Conservation (phyloP, 1,284 basidiomycete genomes). For the Tilletia indica region DNA sequence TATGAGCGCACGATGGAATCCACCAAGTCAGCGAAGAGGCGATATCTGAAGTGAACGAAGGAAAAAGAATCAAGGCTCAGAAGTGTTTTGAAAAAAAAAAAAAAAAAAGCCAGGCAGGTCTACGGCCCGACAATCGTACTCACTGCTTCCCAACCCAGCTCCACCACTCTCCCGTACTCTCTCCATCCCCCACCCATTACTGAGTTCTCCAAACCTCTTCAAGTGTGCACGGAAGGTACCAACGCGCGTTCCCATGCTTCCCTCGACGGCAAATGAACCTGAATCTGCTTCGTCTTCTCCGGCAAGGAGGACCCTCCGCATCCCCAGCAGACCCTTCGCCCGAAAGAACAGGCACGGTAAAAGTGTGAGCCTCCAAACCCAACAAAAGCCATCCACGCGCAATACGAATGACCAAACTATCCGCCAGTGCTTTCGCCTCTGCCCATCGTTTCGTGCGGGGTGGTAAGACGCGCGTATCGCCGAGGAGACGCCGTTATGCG, state of each 20-base stretch:
- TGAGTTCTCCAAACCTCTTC: slow-evolving; percentile 79
- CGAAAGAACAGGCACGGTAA: not conserved
- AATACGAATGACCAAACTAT: slow-evolving; percentile 57
- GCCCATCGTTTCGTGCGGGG: slow-evolving; percentile 96
- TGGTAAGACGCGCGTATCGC: slow-evolving; percentile 76
- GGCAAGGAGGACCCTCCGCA: slow-evolving; percentile 54
- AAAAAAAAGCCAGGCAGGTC: not conserved
- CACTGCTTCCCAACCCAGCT: slow-evolving; percentile 90
- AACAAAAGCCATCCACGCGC: slow-evolving; percentile 64
- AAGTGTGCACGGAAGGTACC: slow-evolving; percentile 78
- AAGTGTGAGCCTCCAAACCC: slow-evolving; percentile 15
- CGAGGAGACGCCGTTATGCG: slow-evolving; percentile 39
- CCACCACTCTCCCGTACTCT: slow-evolving; percentile 95
- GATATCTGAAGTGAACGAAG: slow-evolving; percentile 43
- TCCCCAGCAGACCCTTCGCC: slow-evolving; percentile 71
- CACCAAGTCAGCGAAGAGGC: slow-evolving; percentile 80
- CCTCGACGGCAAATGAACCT: not conserved
- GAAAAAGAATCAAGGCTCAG: no score
- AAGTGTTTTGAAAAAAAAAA: no score
- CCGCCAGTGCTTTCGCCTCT: slow-evolving; percentile 92
- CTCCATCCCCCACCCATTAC: slow-evolving; percentile 91
- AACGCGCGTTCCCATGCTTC: slow-evolving; percentile 19
- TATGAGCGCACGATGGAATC: slow-evolving; percentile 73
- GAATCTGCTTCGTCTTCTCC: slow-evolving; percentile 56
- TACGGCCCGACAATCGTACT: slow-evolving; percentile 48